phyloP scores from a whole-genome alignment of 2,329 filamentous ascomycete species.

The Alternaria conjuncta region DNA sequence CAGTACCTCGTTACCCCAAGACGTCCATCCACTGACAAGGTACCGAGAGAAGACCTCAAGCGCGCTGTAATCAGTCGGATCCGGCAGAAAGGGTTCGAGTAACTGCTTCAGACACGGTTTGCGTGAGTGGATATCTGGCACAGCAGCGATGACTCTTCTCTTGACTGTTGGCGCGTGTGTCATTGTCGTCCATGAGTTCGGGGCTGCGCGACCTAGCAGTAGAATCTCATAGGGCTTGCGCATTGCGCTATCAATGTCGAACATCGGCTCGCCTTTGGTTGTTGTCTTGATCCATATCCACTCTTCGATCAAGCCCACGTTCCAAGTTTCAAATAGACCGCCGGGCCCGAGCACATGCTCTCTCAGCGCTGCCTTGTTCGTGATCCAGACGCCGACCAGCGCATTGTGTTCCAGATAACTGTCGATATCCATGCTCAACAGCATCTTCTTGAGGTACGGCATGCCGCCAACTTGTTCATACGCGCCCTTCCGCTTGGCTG shows the following conservation, averaged over 20 bases:
- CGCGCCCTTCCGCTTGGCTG: constrained; percentile 66
- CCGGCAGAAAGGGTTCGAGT: constrained; percentile 62
- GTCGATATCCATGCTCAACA: constrained; percentile 56
- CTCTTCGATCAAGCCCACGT: constrained; percentile 68
- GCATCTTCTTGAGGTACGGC: constrained; percentile 54
- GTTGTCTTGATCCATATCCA: constrained; percentile 85
- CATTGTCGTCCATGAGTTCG: constrained; percentile 33
- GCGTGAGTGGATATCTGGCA: constrained; percentile 78
- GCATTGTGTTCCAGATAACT: constrained; percentile 42
- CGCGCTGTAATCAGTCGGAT: constrained; percentile 56
- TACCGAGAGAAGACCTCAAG: constrained; percentile 81
- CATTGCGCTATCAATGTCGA: constrained; percentile 65
- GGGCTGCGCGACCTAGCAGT: constrained; percentile 61
- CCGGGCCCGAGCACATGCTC: constrained; percentile 61
- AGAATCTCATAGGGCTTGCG: constrained; percentile 80
- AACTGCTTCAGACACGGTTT: constrained; percentile 74
- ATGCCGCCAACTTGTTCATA: constrained; percentile 56
- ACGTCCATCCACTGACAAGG: constrained; percentile 77
- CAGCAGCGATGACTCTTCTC: constrained; percentile 68
- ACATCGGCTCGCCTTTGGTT: constrained; percentile 67
- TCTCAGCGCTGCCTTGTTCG: constrained; percentile 68
- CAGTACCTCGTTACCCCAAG: constrained; percentile 77
- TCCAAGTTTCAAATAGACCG: constrained; percentile 72
- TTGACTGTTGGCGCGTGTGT: constrained; percentile 40
- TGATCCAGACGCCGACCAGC: constrained; percentile 77